A percentile compares a stretch with the other conserved stretches of the same genome.
phyloP scores from a whole-genome alignment of 768 basidiomycete species.

The Phlegmacium glaucopus region DNA sequence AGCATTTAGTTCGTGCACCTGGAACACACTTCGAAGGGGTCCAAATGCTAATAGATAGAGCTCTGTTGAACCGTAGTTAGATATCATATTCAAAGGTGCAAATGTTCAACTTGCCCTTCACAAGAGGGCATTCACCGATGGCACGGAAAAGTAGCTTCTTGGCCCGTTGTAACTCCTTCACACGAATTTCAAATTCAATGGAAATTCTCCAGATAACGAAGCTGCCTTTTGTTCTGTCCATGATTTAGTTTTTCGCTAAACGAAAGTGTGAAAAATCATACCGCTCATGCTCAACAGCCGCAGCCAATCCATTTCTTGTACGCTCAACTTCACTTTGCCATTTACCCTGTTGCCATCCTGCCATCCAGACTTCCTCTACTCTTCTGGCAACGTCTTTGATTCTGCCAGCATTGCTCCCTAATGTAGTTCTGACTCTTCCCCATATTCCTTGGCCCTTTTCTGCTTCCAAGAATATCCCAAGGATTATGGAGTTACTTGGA shows the following conservation, averaged over 20 bases:
- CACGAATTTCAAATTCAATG: slow-evolving; percentile 73
- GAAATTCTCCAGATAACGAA: slow-evolving; percentile 69
- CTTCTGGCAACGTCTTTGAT: slow-evolving; percentile 59
- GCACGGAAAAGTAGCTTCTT: slow-evolving; percentile 75
- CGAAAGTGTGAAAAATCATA: slow-evolving; percentile 27
- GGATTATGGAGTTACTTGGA: slow-evolving; percentile 66
- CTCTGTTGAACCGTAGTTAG: slow-evolving; percentile 36
- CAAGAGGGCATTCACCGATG: slow-evolving; percentile 68
- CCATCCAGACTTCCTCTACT: slow-evolving; percentile 71
- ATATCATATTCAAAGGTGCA: neutral
- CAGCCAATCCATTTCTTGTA: slow-evolving; percentile 57
- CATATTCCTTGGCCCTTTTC: slow-evolving; percentile 78
- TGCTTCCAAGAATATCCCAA: slow-evolving; percentile 73
- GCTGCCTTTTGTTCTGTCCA: slow-evolving; percentile 60
- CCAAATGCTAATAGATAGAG: slow-evolving; percentile 79
- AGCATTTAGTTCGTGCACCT: slow-evolving; percentile 50
- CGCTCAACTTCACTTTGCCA: slow-evolving; percentile 74
- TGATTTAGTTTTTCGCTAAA: too few relatives aligned
- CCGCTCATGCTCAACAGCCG: slow-evolving; percentile 68
- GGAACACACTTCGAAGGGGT: slow-evolving; percentile 62
- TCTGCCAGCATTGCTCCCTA: slow-evolving; percentile 46
- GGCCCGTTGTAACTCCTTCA: slow-evolving; percentile 53
- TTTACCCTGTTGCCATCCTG: slow-evolving; percentile 71
- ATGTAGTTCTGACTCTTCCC: slow-evolving; percentile 60
- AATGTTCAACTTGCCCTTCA: slow-evolving; percentile 51